Percentiles rank a stretch among this genome's conserved stretches.
Evolutionary conservation across 2,329 filamentous ascomycete genomes (phyloP).

Genomic region (Penicillium sp.): DNA sequence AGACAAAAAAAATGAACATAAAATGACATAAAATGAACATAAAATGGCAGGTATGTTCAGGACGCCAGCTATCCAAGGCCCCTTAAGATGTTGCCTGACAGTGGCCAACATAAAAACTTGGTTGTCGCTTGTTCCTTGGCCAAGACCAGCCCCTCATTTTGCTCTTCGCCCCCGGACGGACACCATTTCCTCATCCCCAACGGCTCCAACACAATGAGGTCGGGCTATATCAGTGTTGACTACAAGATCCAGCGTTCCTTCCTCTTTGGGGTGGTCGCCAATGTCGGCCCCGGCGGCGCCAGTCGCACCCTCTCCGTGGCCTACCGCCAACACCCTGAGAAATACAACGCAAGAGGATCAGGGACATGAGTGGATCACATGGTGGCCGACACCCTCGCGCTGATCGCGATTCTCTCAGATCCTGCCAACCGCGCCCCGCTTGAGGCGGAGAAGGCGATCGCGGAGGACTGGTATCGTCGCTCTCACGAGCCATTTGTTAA

Average conservation of each 20-base stretch:
- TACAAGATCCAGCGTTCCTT: constrained; percentile 15
- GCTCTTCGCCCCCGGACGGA: background rate
- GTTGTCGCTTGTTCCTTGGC: background rate
- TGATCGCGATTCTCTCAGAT: constrained; percentile 18
- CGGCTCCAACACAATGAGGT: background rate
- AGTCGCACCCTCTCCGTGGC: constrained; percentile 19
- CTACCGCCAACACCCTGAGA: constrained; percentile 17
- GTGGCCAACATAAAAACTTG: background rate
- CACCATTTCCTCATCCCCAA: background rate
- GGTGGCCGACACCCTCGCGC: constrained; percentile 17
- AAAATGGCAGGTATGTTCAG: too few species aligned
- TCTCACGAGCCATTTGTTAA: constrained; percentile 1
- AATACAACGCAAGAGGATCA: background rate
- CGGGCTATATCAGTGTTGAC: constrained; percentile 1
- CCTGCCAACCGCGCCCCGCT: constrained; percentile 17
- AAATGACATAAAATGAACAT: too few species aligned
- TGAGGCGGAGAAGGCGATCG: constrained; percentile 19
- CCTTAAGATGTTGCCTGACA: too few species aligned
- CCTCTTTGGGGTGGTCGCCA: constrained; percentile 19
- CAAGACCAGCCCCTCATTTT: background rate
- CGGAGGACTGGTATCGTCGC: constrained; percentile 18
- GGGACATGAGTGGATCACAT: background rate
- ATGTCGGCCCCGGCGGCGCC: constrained; percentile 14
- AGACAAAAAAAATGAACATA: too few species aligned
- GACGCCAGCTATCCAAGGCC: background rate